Evolutionary conservation across 2,329 filamentous ascomycete species (phyloP).

Genomic region (Talaromyces sp.): DNA sequence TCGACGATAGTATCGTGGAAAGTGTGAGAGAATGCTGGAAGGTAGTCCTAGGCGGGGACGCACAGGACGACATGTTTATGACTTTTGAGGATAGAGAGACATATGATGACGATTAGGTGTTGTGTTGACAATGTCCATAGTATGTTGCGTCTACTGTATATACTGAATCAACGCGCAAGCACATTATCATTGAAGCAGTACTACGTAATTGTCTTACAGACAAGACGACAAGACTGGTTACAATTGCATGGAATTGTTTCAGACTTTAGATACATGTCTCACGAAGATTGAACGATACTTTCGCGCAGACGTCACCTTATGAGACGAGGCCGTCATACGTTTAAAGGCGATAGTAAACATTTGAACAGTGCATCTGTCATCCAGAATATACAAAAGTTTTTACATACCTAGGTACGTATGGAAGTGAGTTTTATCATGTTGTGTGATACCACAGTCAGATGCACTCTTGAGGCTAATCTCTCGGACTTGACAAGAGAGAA

Average conservation of each 20-base stretch:
- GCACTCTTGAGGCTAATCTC: background rate
- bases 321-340: background rate
- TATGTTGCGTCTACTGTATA: background rate
- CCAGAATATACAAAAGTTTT: background rate
- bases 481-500: background rate
- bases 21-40: conserved; percentile 67
- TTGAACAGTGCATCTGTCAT: background rate
- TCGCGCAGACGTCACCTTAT: background rate
- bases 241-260: background rate
- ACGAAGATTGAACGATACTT: background rate
- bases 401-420: background rate
- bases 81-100: conserved; percentile 65
- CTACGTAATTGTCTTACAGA: background rate
- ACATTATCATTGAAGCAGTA: background rate
- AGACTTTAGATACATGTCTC: conserved; percentile 1
- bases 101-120: conserved; percentile 11
- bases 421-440: background rate
- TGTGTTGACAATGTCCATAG: background rate
- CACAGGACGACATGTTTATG: conserved; percentile 60
- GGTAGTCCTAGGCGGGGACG: conserved; percentile 51
- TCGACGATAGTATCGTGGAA: conserved; percentile 66
- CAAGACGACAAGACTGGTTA: background rate
- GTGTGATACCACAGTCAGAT: background rate
- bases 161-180: background rate
- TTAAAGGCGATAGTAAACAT: too few species aligned